Evolutionary conservation across 257 asterid genomes (phyloP).

Genomic region (Leonotis leonurus): DNA sequence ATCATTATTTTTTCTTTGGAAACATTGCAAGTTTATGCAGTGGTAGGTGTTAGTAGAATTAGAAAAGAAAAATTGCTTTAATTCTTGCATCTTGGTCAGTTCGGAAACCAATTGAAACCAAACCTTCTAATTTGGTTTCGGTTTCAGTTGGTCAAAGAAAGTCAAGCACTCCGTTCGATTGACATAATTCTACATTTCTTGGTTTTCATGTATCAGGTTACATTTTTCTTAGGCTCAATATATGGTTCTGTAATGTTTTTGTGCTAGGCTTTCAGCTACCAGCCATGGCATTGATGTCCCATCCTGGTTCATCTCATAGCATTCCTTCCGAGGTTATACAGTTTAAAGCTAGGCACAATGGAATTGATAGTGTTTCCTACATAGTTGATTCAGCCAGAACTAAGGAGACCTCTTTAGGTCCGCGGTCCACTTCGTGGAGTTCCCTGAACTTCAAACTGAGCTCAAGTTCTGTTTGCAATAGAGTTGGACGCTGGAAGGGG

Average conservation of each 20-base stretch:
- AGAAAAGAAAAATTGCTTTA: too few species aligned
- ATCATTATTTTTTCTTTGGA: too few species aligned
- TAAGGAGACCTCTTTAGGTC: constrained; percentile 34
- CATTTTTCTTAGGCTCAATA: neutral
- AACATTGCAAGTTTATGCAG: too few species aligned
- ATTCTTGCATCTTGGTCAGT: too few species aligned
- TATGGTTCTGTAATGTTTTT: neutral
- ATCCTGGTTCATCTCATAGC: constrained; percentile 46
- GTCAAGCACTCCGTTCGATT: too few species aligned
- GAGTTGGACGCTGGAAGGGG: constrained; percentile 31
- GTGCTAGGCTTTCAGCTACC: constrained; percentile 32
- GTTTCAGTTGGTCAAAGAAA: too few species aligned
- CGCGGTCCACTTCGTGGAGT: constrained; percentile 31
- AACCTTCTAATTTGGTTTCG: too few species aligned
- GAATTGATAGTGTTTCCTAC: constrained; percentile 19
- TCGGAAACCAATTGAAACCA: too few species aligned
- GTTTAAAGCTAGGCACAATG: constrained; percentile 29
- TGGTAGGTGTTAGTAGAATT: too few species aligned
- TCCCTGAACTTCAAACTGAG: constrained; percentile 29
- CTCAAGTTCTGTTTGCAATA: constrained; percentile 25
- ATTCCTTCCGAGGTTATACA: constrained; percentile 33
- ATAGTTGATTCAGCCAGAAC: constrained; percentile 30
- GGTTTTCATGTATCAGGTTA: neutral
- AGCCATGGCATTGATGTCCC: constrained; percentile 69
- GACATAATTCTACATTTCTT: too few species aligned